Base-by-base conservation (phyloP, 495 filamentous ascomycete species). In the Tuber microsphaerosporum region DNA sequence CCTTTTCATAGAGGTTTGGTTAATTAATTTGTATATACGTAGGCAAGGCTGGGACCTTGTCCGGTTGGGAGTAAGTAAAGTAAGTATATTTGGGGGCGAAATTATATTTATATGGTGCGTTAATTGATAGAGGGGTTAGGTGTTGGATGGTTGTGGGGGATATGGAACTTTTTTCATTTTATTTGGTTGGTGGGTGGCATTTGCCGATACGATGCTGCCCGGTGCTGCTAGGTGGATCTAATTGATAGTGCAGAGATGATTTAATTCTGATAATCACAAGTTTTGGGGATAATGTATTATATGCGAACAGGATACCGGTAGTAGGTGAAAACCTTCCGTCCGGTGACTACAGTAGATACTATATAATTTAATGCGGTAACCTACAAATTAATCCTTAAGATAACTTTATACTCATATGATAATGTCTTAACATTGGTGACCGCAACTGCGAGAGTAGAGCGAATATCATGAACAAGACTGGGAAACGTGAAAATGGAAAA, bases 21-120 rank as follows among this genome's bases (percentile, higher is more conserved):
- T 51, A 17, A 34, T 39, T n/a, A 26, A 51, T 31, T 73, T 73
- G 71, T 73, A 46, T 73, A 73, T 73, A 73, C 37, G 44, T 10
- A 31, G 10, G 51, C 51, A 61, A 16, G 51, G 51, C n/a, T 14
- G 51, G 51, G 16, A 61, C 51, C 51, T 31, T 61, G 9, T 5
- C 51, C 51, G 51, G n/a, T 61, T 61, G 51, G 48, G n/a, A n/a
- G n/a, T n/a, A n/a, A n/a, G n/a, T n/a, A n/a, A n/a, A 26, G 48
- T n/a, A 26, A 56, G 48, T n/a, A 56, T 56, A 56, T 26, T n/a
- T 51, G n/a, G 46, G 48, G n/a, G 22, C 7, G 10, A 12, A 56
- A 56, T 56, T 56, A 22, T 26, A 56, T 56, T 26, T 56, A 56
- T 56, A 56, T 26, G 48, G 48, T 26, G 20, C 2, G 26, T 12